Evolutionary conservation across 352 stramenopile genomes (phyloP), one percentile per base, ranked within the genome.

Genomic region (Globisporangium cylindrosporum): DNA sequence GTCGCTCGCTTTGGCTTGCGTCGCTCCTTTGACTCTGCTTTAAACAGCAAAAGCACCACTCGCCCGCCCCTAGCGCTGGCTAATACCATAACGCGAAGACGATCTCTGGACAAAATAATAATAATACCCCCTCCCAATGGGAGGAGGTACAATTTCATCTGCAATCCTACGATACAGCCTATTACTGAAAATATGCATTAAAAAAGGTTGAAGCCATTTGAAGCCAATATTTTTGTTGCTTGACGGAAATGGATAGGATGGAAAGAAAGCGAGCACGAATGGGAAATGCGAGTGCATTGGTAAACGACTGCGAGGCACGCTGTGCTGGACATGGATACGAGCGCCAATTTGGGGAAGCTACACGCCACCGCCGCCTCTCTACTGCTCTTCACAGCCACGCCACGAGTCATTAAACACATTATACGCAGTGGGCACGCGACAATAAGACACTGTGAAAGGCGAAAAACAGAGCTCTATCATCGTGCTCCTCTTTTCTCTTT

Each of bases 1-100:
- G 48, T 68, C 38, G 46, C 32, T 49, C 55, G 32, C 57, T 70
- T 41, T 32, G 29, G 41, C 38, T 66, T 56, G n/a, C 20, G 38
- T 29, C 49, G 27, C 20, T 51, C 32, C 55, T 41, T 51, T 51
- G 9, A 6, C 41, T 56, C 20, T 53, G 36, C 9, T 51, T 51
- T 51, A 24, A 22, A 51, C 43, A 51, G 53, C 24, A 14, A 61
- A 61, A 43, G 14, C 36, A 61, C 54, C 54, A 59, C 54, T 41
- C 54, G 53, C 18, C 25, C 18, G 25, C 25, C 36, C 34, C 36
- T 9, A 43, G 10, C 12, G 54, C 54, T 62, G 4, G 56, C 56
- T 34, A 36, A 62, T 8, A 32, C 29, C 29, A 4, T 32, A 49
- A 15, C 56, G 36, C 32, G 32, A 62, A 62, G 56, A 49, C 32